phyloP scores from a whole-genome alignment of 768 basidiomycete genomes.

The Termitomyces sp. region DNA sequence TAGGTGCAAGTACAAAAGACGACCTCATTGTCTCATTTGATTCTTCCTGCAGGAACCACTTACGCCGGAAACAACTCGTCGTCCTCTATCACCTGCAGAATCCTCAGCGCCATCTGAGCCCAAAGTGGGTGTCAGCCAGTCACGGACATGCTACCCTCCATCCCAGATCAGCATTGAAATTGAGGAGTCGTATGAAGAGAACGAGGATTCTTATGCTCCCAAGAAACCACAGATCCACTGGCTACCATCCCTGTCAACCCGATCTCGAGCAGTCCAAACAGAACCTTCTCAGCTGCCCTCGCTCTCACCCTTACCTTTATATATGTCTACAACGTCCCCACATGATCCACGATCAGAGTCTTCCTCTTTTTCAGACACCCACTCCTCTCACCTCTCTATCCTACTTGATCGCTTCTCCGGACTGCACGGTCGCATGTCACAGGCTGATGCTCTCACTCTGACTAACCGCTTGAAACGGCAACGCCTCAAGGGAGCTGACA shows the following conservation, averaged over 20 bases:
- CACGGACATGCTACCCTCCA: conserved; percentile 22
- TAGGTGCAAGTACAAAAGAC: conserved; percentile 8
- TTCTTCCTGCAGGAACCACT: conserved; percentile 28
- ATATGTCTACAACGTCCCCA: conserved; percentile 36
- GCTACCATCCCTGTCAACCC: conserved; percentile 48
- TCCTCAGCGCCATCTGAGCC: conserved; percentile 25
- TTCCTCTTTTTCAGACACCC: conserved; percentile 55
- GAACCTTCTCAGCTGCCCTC: conserved; percentile 33
- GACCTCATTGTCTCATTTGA: not conserved
- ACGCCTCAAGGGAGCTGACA: conserved; percentile 78
- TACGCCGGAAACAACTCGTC: conserved; percentile 39
- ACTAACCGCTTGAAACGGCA: conserved; percentile 90
- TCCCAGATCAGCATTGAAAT: conserved; percentile 38
- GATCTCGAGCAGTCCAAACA: conserved; percentile 67
- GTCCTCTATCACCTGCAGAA: conserved; percentile 35
- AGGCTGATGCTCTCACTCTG: conserved; percentile 83
- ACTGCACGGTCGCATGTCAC: conserved; percentile 50
- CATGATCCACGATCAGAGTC: conserved; percentile 68
- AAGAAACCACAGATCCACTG: conserved; percentile 34
- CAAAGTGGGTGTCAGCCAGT: conserved; percentile 17
- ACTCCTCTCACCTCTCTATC: conserved; percentile 48
- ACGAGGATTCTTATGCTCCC: conserved; percentile 19
- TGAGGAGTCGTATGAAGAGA: conserved; percentile 30
- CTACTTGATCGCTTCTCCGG: conserved; percentile 59
- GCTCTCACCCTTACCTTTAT: conserved; percentile 28